Base-by-base conservation (phyloP, 2,329 filamentous ascomycete genomes). In the Rachicladosporium sp. region DNA sequence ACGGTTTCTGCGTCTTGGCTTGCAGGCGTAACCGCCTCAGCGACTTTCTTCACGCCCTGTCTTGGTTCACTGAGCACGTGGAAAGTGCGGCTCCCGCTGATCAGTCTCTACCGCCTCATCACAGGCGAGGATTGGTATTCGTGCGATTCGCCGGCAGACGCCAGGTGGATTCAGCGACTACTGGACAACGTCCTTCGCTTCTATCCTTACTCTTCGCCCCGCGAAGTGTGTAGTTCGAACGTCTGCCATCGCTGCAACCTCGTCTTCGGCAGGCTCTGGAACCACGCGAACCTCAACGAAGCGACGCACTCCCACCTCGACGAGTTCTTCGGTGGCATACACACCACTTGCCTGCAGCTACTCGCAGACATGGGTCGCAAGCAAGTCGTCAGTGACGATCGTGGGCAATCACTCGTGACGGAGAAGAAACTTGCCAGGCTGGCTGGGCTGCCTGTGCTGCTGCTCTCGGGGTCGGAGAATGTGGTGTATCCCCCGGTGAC, bases 281-380 rank as follows among this genome's bases (percentile, higher is more conserved):
- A 70, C 50, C 78, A 82, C 56, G 54, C 49, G 3, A 80, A 81
- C 54, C 67, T 81, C 23, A 80, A 80, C 59, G 73, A 74, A 58
- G 74, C 70, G 3, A 82, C 78, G 2, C 78, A 81, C 56, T 60
- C 68, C 1, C 70, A 77, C 50, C 69, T 79, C 35, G 68, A 75
- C 53, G 66, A 69, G 27, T 75, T 79, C 58, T 73, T 81, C 41
- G 72, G 72, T 48, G 77, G 77, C 39, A 69, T 76, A 38, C 74
- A 72, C 54, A 78, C 78, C 72, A 67, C 64, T 1, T 59, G 72
- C 43, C 63, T 79, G 36, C 54, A 66, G 29, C 61, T 76, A 42
- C 65, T 80, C 8, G 76, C 77, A 66, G 60, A 59, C 29, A 70
- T 73, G 61, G 76, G 76, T 2, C 30, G 36, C 5, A 29, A 21